Evolutionary conservation across 2,329 filamentous ascomycete genomes (phyloP), one percentile per base, ranked within the genome.

Genomic region (Leptographium flavum): DNA sequence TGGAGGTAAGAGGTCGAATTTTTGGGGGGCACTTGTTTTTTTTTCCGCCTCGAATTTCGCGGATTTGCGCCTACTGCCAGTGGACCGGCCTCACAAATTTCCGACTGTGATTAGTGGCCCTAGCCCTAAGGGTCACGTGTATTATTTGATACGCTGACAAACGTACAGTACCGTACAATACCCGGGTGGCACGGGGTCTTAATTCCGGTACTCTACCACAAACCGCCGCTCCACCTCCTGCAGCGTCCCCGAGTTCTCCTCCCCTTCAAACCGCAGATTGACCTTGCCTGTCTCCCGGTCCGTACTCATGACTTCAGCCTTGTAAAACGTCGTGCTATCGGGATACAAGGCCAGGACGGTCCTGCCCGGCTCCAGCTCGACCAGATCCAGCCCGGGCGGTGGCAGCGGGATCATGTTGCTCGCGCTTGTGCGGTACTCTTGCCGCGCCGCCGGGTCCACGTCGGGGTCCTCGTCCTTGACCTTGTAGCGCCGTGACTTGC

Each of bases 291-390:
- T 68, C 59, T 33, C 47, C 3, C 65, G 65, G 46, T 80, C 67
- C 68, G 75, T 79, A 31, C 79, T 79, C 63, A 85, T 82, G 9
- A 90, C 84, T 53, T 87, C 83, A 1, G 85, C 85, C 58, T 83
- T 80, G 60, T 92, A 92, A 55, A 92, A 90, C 0, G 83, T 88
- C 1, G 85, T 88, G 1, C 85, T 90, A 54, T 87, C 80, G 0
- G 85, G 85, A 56, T 92, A 92, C 47, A 87, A 66, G 0, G 85
- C 85, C 47, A 90, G 67, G 9, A 90, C 84, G 39, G 78, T 74
- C 57, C 81, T 84, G 38, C 83, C 81, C 33, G 74, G 63, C 31
- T 82, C 75, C 47, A 82, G 73, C 35, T 82, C 69, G 4, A 71
- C 63, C 15, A 81, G 65, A 62, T 76, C 50, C 61, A 66, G 52